Evolutionary conservation across 1,139 yeast genomes (phyloP).

Genomic region (Hyphopichia wangnamkhiaoensis): DNA sequence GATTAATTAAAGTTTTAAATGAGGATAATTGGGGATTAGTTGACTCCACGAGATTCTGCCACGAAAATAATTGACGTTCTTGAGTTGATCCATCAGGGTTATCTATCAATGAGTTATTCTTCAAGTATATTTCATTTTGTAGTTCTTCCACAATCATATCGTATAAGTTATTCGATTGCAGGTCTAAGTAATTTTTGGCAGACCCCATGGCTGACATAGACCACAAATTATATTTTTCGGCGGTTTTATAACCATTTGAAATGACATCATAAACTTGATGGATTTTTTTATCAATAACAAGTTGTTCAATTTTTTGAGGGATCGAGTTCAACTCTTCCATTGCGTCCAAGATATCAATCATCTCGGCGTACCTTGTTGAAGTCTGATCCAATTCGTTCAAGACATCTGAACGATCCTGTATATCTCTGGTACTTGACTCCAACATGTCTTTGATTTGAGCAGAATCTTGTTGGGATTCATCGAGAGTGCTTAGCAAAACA

Average conservation of each 20-base stretch:
- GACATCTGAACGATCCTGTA: conserved; percentile 55
- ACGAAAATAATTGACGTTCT: conserved; percentile 16
- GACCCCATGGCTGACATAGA: conserved; percentile 60
- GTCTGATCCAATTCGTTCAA: conserved; percentile 66
- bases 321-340: conserved; percentile 61
- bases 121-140: conserved; percentile 70
- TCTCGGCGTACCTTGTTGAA: conserved; percentile 62
- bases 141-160: conserved; percentile 78
- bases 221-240: conserved; percentile 64
- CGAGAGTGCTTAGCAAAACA: conserved; percentile 54
- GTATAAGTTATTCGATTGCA: conserved; percentile 66
- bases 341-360: conserved; percentile 71
- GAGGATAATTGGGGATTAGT: conserved; percentile 36
- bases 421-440: conserved; percentile 49
- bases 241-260: conserved; percentile 53
- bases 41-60: conserved; percentile 32
- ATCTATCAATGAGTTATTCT: conserved; percentile 21
- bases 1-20: conserved; percentile 34
- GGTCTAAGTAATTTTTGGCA: conserved; percentile 56
- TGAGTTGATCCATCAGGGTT: conserved; percentile 5
- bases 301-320: conserved; percentile 66
- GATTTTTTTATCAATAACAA: conserved; percentile 67
- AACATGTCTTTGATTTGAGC: conserved; percentile 53
- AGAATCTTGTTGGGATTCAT: conserved; percentile 58
- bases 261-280: conserved; percentile 68